Evolutionary conservation across 441 rosid species (phyloP).

Genomic region (Biscutella laevigata): DNA sequence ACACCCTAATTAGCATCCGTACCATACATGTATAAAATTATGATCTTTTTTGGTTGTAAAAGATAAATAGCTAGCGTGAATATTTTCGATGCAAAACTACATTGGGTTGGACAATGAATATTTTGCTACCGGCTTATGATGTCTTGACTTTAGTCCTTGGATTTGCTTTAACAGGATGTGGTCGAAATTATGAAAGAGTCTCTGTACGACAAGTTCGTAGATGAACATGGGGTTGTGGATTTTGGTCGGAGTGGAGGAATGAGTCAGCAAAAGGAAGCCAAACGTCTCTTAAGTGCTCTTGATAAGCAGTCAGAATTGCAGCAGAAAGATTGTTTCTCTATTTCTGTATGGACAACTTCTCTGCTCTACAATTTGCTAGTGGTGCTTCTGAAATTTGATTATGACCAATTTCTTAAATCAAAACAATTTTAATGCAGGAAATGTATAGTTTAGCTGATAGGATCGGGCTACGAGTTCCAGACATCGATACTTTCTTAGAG

Average conservation of each 20-base stretch:
- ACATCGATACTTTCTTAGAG: constrained; percentile 79
- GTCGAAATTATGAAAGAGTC: constrained; percentile 98
- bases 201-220: constrained; percentile 75
- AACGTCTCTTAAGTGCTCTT: constrained; percentile 85
- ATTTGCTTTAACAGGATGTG: constrained; percentile 58
- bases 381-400: not conserved
- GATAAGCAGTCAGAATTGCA: constrained; percentile 82
- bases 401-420: constrained; percentile 9
- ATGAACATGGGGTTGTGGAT: constrained; percentile 92
- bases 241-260: constrained; percentile 94
- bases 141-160: constrained; percentile 7
- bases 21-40: not conserved
- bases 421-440: constrained; percentile 45
- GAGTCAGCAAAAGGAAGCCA: constrained; percentile 98
- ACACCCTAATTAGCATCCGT: not conserved
- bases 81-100: not conserved
- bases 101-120: constrained; percentile 1
- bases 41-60: not conserved
- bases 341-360: constrained; percentile 51
- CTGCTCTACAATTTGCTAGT: constrained; percentile 15
- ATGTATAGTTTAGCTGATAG: constrained; percentile 92
- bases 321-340: constrained; percentile 83
- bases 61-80: constrained; percentile 3
- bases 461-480: constrained; percentile 86
- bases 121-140: no score